These are phyloP conservation scores for Plasmodium knowlesi DNA, from an alignment of 169 alveolate genomes.

Conservation along the genomic window DNA sequence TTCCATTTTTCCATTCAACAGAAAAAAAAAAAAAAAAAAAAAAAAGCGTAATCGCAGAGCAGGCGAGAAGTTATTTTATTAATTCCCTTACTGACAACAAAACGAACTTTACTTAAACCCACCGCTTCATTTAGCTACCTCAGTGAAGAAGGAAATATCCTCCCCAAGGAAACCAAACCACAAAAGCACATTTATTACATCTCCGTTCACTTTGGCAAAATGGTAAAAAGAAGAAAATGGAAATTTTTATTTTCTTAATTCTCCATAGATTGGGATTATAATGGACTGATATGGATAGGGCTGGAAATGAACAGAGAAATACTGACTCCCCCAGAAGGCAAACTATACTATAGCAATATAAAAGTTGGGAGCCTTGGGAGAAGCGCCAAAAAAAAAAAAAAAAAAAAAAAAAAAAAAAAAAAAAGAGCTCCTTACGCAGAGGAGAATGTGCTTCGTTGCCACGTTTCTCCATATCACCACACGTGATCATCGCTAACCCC, in stretches of 20 bases:
- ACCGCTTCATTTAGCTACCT: background rate
- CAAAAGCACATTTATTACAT: background rate
- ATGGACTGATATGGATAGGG: background rate
- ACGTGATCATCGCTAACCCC: background rate
- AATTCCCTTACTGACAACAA: background rate
- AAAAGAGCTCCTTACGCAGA: background rate
- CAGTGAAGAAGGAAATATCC: background rate
- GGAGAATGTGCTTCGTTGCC: background rate
- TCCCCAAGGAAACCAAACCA: background rate
- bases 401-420: too few relatives aligned
- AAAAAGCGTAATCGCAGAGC: background rate
- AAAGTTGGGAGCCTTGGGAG: background rate
- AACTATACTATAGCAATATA: background rate
- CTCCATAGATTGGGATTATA: background rate
- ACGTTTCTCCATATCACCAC: background rate
- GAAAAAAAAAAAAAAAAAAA: too few relatives aligned
- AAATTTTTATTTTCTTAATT: too few relatives aligned
- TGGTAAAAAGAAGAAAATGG: background rate
- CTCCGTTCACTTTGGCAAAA: background rate
- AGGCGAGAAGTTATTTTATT: background rate
- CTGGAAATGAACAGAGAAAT: background rate
- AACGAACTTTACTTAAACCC: background rate
- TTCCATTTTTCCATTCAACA: background rate
- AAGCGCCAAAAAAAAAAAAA: background rate
- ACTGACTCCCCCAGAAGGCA: background rate